Percentiles rank a stretch among this genome's conserved stretches.
Conservation (phyloP, 768 basidiomycete genomes). For the Paxillus rubicundulus region DNA sequence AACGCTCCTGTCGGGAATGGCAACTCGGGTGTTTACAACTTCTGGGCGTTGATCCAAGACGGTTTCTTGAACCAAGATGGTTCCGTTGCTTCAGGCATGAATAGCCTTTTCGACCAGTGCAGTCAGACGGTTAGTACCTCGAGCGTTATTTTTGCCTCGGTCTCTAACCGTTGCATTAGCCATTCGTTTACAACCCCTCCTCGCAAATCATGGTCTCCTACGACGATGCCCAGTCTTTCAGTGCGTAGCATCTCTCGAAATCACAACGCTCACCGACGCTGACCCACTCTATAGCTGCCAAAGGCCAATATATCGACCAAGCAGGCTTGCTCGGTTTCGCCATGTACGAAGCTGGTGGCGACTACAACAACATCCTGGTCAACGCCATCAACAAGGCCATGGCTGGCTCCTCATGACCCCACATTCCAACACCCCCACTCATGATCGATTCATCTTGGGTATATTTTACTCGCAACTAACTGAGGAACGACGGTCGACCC, state of each 20-base stretch:
- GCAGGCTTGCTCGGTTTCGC: slow-evolving; percentile 40
- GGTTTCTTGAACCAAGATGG: slow-evolving; percentile 52
- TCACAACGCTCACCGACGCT: neutral
- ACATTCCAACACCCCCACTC: neutral
- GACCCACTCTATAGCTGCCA: slow-evolving; percentile 32
- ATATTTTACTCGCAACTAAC: neutral
- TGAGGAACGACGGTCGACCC: neutral
- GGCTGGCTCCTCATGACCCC: slow-evolving; percentile 6
- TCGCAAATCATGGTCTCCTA: slow-evolving; percentile 60
- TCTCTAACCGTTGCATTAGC: slow-evolving; percentile 38
- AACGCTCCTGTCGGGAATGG: slow-evolving; percentile 39
- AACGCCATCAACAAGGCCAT: slow-evolving; percentile 32
- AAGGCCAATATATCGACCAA: slow-evolving; percentile 40
- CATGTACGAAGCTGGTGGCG: slow-evolving; percentile 46
- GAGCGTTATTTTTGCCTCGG: neutral
- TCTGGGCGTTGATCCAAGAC: slow-evolving; percentile 56
- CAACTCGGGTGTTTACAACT: slow-evolving; percentile 55
- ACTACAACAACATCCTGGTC: slow-evolving; percentile 37
- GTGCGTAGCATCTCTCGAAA: slow-evolving; percentile 28
- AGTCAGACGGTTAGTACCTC: slow-evolving; percentile 62
- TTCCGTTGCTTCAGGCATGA: slow-evolving; percentile 51
- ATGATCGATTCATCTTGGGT: slow-evolving; percentile 22
- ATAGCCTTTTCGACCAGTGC: slow-evolving; percentile 59
- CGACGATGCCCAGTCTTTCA: slow-evolving; percentile 60
- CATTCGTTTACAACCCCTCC: slow-evolving; percentile 60